phyloP scores from a whole-genome alignment of 352 stramenopile species.

The Elongisporangium anandrum region DNA sequence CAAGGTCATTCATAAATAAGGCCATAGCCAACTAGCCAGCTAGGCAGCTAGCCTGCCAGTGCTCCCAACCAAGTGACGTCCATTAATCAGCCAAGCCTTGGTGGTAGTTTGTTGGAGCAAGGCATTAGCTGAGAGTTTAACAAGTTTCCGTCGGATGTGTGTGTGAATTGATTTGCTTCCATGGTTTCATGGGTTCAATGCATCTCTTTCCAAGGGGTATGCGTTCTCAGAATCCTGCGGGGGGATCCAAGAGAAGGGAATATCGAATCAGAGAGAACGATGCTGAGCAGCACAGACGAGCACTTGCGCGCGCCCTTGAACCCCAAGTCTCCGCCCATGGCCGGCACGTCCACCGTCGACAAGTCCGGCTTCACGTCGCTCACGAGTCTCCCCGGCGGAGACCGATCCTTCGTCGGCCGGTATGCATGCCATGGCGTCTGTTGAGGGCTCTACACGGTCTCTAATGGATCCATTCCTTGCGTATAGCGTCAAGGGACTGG shows the following conservation, averaged over 20 bases:
- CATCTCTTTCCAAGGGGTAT: not conserved
- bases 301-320: constrained; percentile 31
- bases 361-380: constrained; percentile 26
- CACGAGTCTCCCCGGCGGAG: constrained; percentile 17
- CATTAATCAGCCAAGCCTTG: no score
- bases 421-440: not conserved
- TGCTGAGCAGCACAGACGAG: constrained; percentile 9
- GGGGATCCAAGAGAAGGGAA: not conserved
- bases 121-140: not conserved
- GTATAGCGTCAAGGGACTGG: constrained; percentile 59
- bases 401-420: constrained; percentile 38
- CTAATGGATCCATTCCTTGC: not conserved
- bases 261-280: not conserved
- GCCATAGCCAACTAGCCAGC: not conserved
- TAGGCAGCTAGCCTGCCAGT: no score
- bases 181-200: not conserved
- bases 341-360: constrained; percentile 13
- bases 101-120: no score
- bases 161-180: not conserved
- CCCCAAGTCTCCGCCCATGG: constrained; percentile 12
- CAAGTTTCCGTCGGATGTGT: not conserved
- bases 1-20: constrained; percentile 68
- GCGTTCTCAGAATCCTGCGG: not conserved
- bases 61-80: no score
- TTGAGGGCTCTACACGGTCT: not conserved